Base-by-base conservation (phyloP, 1,284 basidiomycete genomes). In the Agroathelia rolfsii region DNA sequence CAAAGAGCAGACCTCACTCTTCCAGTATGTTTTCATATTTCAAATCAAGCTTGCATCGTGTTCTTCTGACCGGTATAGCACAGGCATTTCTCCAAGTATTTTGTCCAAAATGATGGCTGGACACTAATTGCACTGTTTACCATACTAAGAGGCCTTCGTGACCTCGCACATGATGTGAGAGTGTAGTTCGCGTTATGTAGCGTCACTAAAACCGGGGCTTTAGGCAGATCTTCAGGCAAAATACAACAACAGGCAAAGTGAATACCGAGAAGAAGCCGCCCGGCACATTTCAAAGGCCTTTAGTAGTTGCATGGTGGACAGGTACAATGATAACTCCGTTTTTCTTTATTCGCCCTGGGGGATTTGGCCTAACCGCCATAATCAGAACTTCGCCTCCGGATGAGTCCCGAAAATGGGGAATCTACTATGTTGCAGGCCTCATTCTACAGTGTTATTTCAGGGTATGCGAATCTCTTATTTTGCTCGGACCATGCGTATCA, bases 361-460 rank as follows among this genome's bases (percentile, higher is more conserved):
- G 12, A 11, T 3, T 32, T 35, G 31, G 16, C 11, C 37, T 40
- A 15, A 22, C 21, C 12, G 36, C n/a, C 15, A 32, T 22, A 10
- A 8, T 30, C 43, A 76, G 82, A 46, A 66, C 58, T 35, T 83
- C 79, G 35, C 70, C 79, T 36, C 64, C 74, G 16, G 62, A 69
- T 2, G 74, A 84, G 50, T 89, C 86, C n/a, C 67, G 88, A 34
- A 88, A 90, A 58, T 90, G 80, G 78, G 94, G 93, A 3, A 76
- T 92, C 0, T 98, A 97, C 58, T 88, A 92, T 47, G 73, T 95
- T n/a, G 92, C 93, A 1, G 84, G 83, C 5, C 62, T 95, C 39
- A 78, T 92, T 23, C 66, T 98, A 56, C 95, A 96, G 53, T 87
- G 80, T 31, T 98, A 98, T 60, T 96, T 97, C 66, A 78, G 81